phyloP scores from a whole-genome alignment of 768 basidiomycete species.

The Lanmaoa rubissima region DNA sequence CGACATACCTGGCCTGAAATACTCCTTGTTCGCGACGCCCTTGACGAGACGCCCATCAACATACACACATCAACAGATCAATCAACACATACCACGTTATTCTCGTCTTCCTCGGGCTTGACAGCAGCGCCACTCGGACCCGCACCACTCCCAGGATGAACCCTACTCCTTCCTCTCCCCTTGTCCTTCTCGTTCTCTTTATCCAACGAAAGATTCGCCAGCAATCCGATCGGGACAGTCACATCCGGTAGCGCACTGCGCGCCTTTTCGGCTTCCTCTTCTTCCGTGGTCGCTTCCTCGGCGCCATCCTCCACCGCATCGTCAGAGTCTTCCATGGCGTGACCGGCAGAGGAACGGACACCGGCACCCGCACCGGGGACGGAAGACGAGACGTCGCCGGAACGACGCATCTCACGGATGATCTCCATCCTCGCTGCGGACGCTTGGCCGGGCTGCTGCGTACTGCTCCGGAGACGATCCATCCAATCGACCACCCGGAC shows the following conservation, averaged over 20 bases:
- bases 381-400: conserved; percentile 13
- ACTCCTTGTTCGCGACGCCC: conserved; percentile 80
- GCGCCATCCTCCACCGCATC: conserved; percentile 29
- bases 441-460: conserved; percentile 47
- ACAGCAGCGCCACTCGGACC: conserved; percentile 1
- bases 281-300: conserved; percentile 33
- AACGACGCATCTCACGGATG: conserved; percentile 32
- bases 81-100: conserved; percentile 50
- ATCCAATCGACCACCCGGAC: conserved; percentile 72
- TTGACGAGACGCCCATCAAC: conserved; percentile 27
- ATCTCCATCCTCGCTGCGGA: conserved; percentile 29
- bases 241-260: conserved; percentile 60
- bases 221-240: conserved; percentile 70
- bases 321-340: conserved; percentile 38
- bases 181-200: conserved; percentile 45
- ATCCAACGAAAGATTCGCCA: conserved; percentile 69
- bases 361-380: neutral
- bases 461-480: conserved; percentile 62
- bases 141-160: conserved; percentile 26
- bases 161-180: conserved; percentile 39
- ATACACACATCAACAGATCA: neutral
- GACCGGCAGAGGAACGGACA: neutral
- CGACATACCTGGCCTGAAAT: conserved; percentile 69
- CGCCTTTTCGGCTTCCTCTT: conserved; percentile 45
- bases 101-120: conserved; percentile 52